Base-by-base conservation (phyloP, 2,329 filamentous ascomycete genomes). In the Sporothrix euskadiensis region DNA sequence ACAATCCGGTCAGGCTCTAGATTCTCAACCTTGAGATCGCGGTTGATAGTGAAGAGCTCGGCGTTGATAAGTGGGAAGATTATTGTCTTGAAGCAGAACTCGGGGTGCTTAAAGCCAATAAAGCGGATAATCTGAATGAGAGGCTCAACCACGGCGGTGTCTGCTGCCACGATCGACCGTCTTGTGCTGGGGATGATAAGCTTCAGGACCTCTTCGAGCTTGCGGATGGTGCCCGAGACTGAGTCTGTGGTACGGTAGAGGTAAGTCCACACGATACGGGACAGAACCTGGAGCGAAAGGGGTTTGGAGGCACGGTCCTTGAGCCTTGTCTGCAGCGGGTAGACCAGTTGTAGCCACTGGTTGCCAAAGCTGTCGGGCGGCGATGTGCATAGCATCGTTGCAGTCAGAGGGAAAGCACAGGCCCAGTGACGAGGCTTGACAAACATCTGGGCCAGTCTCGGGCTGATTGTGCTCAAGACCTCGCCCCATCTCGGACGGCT, bases 41-140 rank as follows among this genome's bases (percentile, higher is more conserved):
- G 87, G 76, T 93, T 85, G 22, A 90, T 89, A 39, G 88, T 86
- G 80, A 98, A 96, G n/a, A 94, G 85, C 71, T 98, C 95, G 1
- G 94, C 94, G 79, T 97, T 97, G 79, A 99, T 92, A 52, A 99
- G 84, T 3, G 95, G 96, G 78, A 98, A 98, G n/a, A 99, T 93
- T 76, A 98, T 92, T 65, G 87, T 93, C 77, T 91, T 89, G 82
- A 98, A 97, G 82, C 95, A 98, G 76, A 97, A 91, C 78, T 99
- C 96, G 71, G 95, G 94, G 77, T 97, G 90, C 79, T 93, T 97
- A 83, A 92, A 98, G 2, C 95, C 97, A 78, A 99, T 94, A 79
- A 98, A 94, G 47, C 97, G 90, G 75, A 98, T 94, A 41, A 98
- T 90, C 78, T 98, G 94, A 73, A 98, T 95, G 76, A 98, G 84